Percentiles rank a stretch among this genome's conserved stretches.
Conservation (phyloP, 2,329 filamentous ascomycete genomes). For the Periglandula ipomoeae region DNA sequence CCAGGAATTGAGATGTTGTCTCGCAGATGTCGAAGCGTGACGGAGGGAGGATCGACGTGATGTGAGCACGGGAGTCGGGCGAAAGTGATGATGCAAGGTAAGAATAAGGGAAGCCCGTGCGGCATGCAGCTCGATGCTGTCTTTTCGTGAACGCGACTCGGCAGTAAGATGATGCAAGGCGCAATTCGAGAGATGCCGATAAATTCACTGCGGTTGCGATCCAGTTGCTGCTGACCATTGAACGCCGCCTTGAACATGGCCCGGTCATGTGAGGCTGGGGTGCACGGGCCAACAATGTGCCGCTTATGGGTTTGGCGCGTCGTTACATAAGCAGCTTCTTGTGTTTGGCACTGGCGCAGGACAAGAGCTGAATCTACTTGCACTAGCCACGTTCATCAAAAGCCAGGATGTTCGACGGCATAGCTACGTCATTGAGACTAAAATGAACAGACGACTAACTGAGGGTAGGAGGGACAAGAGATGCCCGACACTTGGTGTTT, state of each 20-base stretch:
- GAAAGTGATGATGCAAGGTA: background rate
- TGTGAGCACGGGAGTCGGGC: background rate
- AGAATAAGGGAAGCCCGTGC: too few species aligned
- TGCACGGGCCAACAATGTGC: slow-evolving; percentile 17
- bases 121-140: background rate
- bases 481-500: too few species aligned
- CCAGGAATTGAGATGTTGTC: background rate
- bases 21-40: slow-evolving; percentile 3
- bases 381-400: too few species aligned
- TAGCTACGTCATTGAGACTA: background rate
- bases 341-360: too few species aligned
- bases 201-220: slow-evolving; percentile 1
- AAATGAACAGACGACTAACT: background rate
- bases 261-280: slow-evolving; percentile 23
- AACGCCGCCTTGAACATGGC: slow-evolving; percentile 10
- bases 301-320: background rate
- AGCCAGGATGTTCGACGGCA: too few species aligned
- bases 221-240: background rate
- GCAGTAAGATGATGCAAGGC: slow-evolving; percentile 5
- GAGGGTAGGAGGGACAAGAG: background rate
- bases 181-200: background rate
- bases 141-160: background rate
- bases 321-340: background rate
- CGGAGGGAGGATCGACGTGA: slow-evolving; percentile 1
- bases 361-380: background rate